phyloP scores from a whole-genome alignment of 192 early-diverging fungal species.

The Dissophora globulifera region DNA sequence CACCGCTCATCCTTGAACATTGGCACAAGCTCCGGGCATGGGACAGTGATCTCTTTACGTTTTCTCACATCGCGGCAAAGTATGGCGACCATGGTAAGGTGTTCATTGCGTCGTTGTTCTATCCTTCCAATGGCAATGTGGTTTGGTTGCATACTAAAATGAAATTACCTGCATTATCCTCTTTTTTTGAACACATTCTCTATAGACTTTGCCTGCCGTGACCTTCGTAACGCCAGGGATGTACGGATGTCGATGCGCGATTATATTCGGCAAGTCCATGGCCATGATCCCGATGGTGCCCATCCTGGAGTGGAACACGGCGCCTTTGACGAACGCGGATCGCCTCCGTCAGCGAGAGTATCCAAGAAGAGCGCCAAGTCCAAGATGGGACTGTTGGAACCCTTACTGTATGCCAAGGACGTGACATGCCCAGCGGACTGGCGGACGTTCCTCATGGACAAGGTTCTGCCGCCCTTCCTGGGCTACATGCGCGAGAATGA shows the following conservation, averaged over 20 bases:
- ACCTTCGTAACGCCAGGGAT: constrained; percentile 15
- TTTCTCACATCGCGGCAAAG: constrained; percentile 11
- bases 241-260: constrained; percentile 23
- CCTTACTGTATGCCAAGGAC: constrained; percentile 41
- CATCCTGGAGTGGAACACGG: no score
- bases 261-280: constrained; percentile 30
- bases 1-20: constrained; percentile 26
- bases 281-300: constrained; percentile 5
- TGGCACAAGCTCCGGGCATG: constrained; percentile 27
- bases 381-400: neutral
- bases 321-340: no score
- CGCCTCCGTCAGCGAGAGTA: neutral
- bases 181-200: no score
- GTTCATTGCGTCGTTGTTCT: no score
- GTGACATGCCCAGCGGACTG: constrained; percentile 32
- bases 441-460: constrained; percentile 14
- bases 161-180: no score
- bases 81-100: constrained; percentile 25
- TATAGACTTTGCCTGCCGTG: constrained; percentile 30
- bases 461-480: constrained; percentile 19
- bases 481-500: constrained; percentile 42
- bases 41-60: constrained; percentile 16
- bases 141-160: no score
- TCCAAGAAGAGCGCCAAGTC: constrained; percentile 6
- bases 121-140: no score